These are phyloP conservation scores for Spergularia marina DNA, from an alignment of 148 eudicot genomes.

Conservation along the genomic window DNA sequence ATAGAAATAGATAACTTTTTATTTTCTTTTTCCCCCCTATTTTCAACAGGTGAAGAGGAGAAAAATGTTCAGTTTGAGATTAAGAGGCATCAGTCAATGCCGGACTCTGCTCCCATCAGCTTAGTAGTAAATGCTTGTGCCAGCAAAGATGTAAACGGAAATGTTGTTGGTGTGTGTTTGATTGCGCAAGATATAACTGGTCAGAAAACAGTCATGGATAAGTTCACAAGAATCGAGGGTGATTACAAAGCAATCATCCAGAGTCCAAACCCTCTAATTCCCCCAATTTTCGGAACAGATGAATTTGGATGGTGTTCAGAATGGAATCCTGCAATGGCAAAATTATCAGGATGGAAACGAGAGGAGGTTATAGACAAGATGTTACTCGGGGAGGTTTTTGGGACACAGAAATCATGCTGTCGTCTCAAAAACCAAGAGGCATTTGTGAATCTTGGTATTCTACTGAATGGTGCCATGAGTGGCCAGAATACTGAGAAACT, in stretches of 20 bases:
- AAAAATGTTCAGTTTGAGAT: conserved; percentile 70
- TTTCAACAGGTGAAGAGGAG: conserved; percentile 70
- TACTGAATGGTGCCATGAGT: conserved; percentile 64
- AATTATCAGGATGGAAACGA: conserved; percentile 59
- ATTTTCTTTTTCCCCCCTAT: background rate
- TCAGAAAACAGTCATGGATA: conserved; percentile 83
- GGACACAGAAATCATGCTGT: conserved; percentile 55
- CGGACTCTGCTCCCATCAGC: conserved; percentile 60
- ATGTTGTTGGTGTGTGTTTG: conserved; percentile 78
- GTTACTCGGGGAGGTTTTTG: conserved; percentile 89
- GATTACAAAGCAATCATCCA: conserved; percentile 88
- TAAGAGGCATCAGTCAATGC: conserved; percentile 51
- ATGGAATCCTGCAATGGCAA: conserved; percentile 89
- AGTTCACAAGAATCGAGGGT: conserved; percentile 87
- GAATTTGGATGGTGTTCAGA: conserved; percentile 95
- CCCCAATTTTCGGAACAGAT: conserved; percentile 86
- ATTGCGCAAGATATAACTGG: conserved; percentile 83
- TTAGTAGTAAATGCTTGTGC: conserved; percentile 86
- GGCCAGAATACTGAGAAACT: conserved; percentile 66
- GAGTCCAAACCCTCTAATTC: conserved; percentile 84
- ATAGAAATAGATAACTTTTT: background rate
- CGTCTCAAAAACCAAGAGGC: conserved; percentile 81
- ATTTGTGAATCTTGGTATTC: conserved; percentile 65
- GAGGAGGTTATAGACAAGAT: conserved; percentile 69
- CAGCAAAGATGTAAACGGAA: conserved; percentile 61